Conservation (phyloP, 345 rosid genomes). For the Salix brachista region DNA sequence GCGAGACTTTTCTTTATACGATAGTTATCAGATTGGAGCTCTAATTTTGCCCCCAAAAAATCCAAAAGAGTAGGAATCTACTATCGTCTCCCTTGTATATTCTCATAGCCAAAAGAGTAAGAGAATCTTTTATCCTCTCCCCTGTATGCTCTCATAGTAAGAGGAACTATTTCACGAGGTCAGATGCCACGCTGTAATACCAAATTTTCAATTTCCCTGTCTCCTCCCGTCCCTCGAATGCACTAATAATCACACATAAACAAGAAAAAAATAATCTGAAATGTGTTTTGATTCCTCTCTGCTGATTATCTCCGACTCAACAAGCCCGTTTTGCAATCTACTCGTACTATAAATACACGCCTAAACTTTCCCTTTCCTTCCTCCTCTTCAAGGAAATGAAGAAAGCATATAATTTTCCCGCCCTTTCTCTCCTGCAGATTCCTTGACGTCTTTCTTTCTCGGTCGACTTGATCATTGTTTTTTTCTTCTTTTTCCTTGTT, state of each 20-base stretch:
- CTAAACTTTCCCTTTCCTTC: background rate
- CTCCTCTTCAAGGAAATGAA: constrained; percentile 7
- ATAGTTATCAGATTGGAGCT: background rate
- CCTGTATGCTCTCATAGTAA: background rate
- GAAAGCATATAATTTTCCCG: constrained; percentile 4
- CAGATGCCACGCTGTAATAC: constrained; percentile 2
- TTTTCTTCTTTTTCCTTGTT: background rate
- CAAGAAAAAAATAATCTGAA: background rate
- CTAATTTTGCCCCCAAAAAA: background rate
- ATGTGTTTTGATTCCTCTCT: background rate
- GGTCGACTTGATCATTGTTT: constrained; percentile 6
- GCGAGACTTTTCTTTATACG: background rate
- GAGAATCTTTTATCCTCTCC: background rate
- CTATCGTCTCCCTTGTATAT: background rate
- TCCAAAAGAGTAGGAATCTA: background rate
- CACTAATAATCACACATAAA: constrained; percentile 1
- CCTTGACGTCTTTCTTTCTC: background rate
- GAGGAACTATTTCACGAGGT: background rate
- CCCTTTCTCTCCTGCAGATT: background rate
- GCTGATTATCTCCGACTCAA: background rate
- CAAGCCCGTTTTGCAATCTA: background rate
- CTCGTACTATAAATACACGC: background rate
- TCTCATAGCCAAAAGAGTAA: background rate
- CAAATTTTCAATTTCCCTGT: constrained; percentile 9
- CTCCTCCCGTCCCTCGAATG: constrained; percentile 2